These are phyloP conservation scores for Dispira parvispora DNA, from an alignment of 192 early-diverging fungal genomes.

Conservation along the genomic window DNA sequence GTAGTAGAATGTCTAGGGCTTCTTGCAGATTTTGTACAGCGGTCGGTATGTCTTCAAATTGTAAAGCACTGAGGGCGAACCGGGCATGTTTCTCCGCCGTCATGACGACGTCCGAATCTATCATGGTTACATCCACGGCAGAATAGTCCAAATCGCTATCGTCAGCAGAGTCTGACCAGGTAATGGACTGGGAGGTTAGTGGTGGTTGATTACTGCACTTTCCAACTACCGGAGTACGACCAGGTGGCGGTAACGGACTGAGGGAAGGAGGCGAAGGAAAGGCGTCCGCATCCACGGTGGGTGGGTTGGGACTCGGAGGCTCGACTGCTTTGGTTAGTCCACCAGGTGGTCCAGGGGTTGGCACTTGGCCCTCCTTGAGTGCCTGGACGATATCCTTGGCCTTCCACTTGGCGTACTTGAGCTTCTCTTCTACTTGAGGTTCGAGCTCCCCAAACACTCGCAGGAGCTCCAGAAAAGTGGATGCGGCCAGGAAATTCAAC, in stretches of 20 bases:
- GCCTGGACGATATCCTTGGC: conserved; percentile 89
- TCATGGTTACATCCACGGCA: conserved; percentile 12
- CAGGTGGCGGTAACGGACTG: background rate
- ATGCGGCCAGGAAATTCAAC: conserved; percentile 73
- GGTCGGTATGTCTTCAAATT: conserved; percentile 83
- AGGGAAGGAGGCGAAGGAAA: background rate
- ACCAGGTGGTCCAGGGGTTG: conserved; percentile 37
- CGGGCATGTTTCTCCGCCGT: conserved; percentile 74
- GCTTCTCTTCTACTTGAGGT: conserved; percentile 56
- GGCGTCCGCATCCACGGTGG: conserved; percentile 6
- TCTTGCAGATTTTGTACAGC: conserved; percentile 63
- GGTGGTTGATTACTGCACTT: conserved; percentile 7
- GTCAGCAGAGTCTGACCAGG: conserved; percentile 2
- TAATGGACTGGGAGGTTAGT: conserved; percentile 5
- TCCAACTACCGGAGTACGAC: conserved; percentile 8
- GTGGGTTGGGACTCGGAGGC: conserved; percentile 2
- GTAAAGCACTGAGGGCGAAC: conserved; percentile 84
- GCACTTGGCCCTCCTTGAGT: conserved; percentile 62
- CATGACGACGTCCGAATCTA: conserved; percentile 37
- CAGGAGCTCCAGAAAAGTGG: conserved; percentile 77
- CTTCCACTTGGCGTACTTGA: conserved; percentile 93
- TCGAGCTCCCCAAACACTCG: conserved; percentile 66
- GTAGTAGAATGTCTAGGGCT: conserved; percentile 31
- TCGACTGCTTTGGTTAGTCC: background rate
- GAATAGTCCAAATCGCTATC: conserved; percentile 12